Conservation (phyloP, 352 stramenopile species). For the Peronospora farinosa region DNA sequence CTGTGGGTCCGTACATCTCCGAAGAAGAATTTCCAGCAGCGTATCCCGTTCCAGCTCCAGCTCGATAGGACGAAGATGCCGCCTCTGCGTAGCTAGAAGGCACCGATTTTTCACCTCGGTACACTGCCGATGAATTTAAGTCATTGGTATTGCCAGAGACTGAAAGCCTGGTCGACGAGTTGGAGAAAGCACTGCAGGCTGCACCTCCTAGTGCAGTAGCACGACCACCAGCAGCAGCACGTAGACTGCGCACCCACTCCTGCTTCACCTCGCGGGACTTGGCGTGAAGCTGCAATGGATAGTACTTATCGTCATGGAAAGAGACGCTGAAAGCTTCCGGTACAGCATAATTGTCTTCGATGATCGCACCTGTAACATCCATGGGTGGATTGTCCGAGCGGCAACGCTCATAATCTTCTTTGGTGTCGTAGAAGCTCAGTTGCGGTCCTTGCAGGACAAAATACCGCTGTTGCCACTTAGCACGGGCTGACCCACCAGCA, state of each 20-base stretch:
- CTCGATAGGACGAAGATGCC: conserved; percentile 14
- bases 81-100: conserved; percentile 23
- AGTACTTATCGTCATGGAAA: conserved; percentile 76
- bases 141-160: conserved; percentile 17
- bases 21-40: conserved; percentile 26
- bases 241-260: conserved; percentile 75
- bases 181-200: conserved; percentile 22
- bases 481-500: conserved; percentile 29
- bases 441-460: conserved; percentile 77
- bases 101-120: conserved; percentile 7
- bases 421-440: conserved; percentile 80
- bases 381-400: conserved; percentile 75
- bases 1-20: conserved; percentile 23
- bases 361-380: conserved; percentile 63
- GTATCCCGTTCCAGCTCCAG: conserved; percentile 8
- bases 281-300: conserved; percentile 73
- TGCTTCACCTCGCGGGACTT: conserved; percentile 72
- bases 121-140: conserved; percentile 8
- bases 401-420: conserved; percentile 81
- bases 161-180: conserved; percentile 23
- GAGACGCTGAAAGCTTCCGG: conserved; percentile 77
- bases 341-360: conserved; percentile 74
- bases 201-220: conserved; percentile 15
- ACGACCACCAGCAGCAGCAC: conserved; percentile 38
- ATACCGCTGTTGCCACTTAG: conserved; percentile 86